Evolutionary conservation across 768 basidiomycete species (phyloP).

Genomic region (Boletus tomentosulus): DNA sequence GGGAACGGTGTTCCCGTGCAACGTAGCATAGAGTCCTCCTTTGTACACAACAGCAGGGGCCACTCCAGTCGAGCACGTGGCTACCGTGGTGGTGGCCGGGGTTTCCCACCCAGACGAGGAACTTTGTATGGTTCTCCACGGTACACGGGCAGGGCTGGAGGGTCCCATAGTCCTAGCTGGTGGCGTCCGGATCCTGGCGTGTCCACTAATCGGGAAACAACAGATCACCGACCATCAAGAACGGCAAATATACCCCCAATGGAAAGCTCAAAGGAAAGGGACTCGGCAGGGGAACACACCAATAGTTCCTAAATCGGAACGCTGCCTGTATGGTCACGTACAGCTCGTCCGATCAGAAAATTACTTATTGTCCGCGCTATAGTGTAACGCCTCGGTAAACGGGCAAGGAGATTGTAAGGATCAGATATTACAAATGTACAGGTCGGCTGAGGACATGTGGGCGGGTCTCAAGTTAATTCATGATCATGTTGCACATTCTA

Average conservation of each 20-base stretch:
- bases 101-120: slow-evolving; percentile 9
- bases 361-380: slow-evolving; percentile 17
- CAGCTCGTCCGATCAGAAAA: slow-evolving; percentile 11
- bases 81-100: slow-evolving; percentile 14
- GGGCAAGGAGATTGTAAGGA: slow-evolving; percentile 26
- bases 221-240: slow-evolving; percentile 14
- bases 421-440: slow-evolving; percentile 14
- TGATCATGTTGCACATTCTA: slow-evolving; percentile 7
- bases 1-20: slow-evolving; percentile 3
- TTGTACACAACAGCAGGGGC: slow-evolving; percentile 3
- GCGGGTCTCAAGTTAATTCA: slow-evolving; percentile 10
- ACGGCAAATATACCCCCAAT: slow-evolving; percentile 10
- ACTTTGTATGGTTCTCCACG: slow-evolving; percentile 11
- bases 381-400: slow-evolving; percentile 24
- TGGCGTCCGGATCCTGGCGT: slow-evolving; percentile 12
- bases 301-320: slow-evolving; percentile 21
- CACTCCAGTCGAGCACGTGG: slow-evolving; percentile 19
- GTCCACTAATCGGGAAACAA: slow-evolving; percentile 12
- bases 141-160: slow-evolving; percentile 15
- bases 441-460: slow-evolving; percentile 6
- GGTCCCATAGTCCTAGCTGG: slow-evolving; percentile 14
- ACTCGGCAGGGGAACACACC: slow-evolving; percentile 18
- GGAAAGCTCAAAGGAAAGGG: slow-evolving; percentile 24
- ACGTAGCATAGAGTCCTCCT: slow-evolving; percentile 5
- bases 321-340: slow-evolving; percentile 17